Evolutionary conservation across 148 eudicot species (phyloP), one percentile per base, ranked within the genome.

Genomic region (Rhododendron mucronatum): DNA sequence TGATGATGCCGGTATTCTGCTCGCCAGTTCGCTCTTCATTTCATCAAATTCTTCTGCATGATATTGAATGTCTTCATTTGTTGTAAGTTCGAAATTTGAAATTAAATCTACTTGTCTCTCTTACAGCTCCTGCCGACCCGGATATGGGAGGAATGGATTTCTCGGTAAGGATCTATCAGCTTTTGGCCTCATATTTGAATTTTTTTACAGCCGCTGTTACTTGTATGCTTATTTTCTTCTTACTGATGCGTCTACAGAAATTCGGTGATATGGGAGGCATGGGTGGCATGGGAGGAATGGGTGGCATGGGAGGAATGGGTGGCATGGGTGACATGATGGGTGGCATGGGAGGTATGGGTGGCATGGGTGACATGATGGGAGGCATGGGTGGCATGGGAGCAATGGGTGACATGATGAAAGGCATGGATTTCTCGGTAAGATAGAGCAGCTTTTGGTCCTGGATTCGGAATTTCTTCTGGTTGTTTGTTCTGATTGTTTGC

Each of bases 101-200:
- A 23, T 13, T 80, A 82, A 63, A 20, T 33, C 4, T 45, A 14
- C 1, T 82, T 63, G 37, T 74, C 84, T 81, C 80, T 75, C 77
- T 39, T 78, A n/a, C 28, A 92, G 99, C 91, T 88, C 93, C 99
- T 1, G 90, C 84, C 3, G 98, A 96, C 26, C 5, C 88, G n/a
- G 98, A 95, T 90, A 88, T 91, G 92, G 97, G 94, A 57, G 97
- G 96, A 65, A 96, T 96, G 98, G 98, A 96, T 90, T 96, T 96
- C 93, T 96, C 99, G 89, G 99, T 96, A 95, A 84, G 90, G 75
- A 85, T 76, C 18, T 59, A 8, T 76, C 44, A 10, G 20, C 59
- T 63, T 83, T 6, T 51, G 16, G 9, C 74, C 45, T 50, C 18
- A 30, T 2, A 61, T 85, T 83, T 76, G 30, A 26, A 3, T 15